Evolutionary conservation across 2,329 filamentous ascomycete genomes (phyloP), one percentile per base, ranked within the genome.

Genomic region (Talaromyces sp.): DNA sequence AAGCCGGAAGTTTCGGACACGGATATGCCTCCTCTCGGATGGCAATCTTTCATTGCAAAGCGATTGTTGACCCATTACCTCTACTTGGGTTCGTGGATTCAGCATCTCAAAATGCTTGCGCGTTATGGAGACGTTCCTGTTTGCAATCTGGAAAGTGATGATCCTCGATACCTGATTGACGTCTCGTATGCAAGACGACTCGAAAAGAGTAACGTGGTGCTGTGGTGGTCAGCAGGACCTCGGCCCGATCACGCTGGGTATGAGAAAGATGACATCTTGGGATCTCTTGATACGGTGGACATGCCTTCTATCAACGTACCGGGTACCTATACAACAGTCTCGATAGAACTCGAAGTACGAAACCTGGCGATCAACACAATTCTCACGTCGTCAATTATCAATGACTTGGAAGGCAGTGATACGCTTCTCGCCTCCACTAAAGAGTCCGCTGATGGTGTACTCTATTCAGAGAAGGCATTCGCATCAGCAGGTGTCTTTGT

Each of bases 311-410:
- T 97, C 75, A 99, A 99, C 75, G 94, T 92, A 60, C 91, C 94
- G 0, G 94, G 93, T 47, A 96, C 94, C 0, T 99, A 96, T 76
- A 91, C 93, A 1, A 97, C 94, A 0, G 95, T 99, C 2, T 99
- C 95, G 75, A 95, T 99, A 68, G 95, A 99, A 71, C 80, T 99
- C 15, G 92, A 96, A 68, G 88, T 99, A 58, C 91, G 93, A 54
- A 99, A 99, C 73, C 85, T 99, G 15, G 91, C 93, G 4, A 98
- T 99, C 80, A 99, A 99, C 79, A 99, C 96, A 0, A 96, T 99
- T 58, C 83, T 99, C 19, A 97, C 95, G 0, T 97, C 94, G 0
- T 96, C 95, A 0, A 86, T 99, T 10, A 93, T 99, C 82, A 98
- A 97, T 72, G 95, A 98, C 70, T 88, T 96, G 1, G 95, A 99